Evolutionary conservation across 768 basidiomycete genomes (phyloP), one percentile per base, ranked within the genome.

Genomic region (Galerina sulciceps): DNA sequence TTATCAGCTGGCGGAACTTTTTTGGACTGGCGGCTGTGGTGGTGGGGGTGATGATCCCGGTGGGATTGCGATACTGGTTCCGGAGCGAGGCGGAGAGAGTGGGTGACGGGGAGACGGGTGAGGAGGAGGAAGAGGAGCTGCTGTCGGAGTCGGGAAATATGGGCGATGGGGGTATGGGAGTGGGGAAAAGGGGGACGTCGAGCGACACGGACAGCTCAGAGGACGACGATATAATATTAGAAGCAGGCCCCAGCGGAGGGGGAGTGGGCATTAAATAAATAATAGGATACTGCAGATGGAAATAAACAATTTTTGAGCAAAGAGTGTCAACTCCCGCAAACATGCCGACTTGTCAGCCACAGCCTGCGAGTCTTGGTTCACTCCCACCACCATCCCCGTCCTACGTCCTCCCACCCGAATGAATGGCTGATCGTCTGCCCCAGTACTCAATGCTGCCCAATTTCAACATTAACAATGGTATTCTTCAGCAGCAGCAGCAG

Each of bases 1-100:
- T 99, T 48, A 85, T 99, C 63, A 96, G 94, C 56, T 90, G 91
- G 87, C 83, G 85, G 59, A 98, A 98, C 74, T 91, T 96, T 69
- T 82, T 96, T 62, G 86, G 89, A 10, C 79, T 98, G 18, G 82
- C 87, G 1, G 93, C 93, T 0, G 87, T 96, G 50, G 92, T 91
- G 55, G 82, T 94, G 11, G 95, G 94, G 5, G 96, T 93, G n/a
- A 80, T 96, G 76, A 93, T 96, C 55, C 95, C 95, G 6, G 94
- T 97, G 35, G 93, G 91, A 2, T 74, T 96, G 61, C 84, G 94
- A 58, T 92, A 91, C 65, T 89, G 88, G 77, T 93, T 94, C 77
- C 81, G 84, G 65, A 81, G 82, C 44, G 83, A 92, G 65, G 82
- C 85, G 11, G 78, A 74, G 9, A 76, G 71, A 36, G 73, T 74